These are phyloP conservation scores for Yamadazyma endophytica DNA, from an alignment of 805 yeast species.

Conservation along the genomic window DNA sequence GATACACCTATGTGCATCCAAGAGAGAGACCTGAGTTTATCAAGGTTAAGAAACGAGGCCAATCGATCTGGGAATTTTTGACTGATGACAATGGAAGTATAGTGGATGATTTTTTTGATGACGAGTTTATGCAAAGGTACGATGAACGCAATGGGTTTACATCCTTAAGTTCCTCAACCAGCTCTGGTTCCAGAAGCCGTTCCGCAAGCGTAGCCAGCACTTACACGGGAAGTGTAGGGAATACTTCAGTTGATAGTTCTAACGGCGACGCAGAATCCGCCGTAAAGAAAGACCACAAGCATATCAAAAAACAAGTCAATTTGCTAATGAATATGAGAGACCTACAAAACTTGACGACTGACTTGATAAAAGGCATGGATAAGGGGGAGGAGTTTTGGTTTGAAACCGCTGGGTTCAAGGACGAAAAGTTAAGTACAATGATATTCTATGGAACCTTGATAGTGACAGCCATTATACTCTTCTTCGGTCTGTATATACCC, in stretches of 20 bases:
- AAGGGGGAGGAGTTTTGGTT: conserved; percentile 50
- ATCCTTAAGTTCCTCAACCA: conserved; percentile 10
- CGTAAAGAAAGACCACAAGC: conserved; percentile 14
- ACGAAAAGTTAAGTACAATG: conserved; percentile 63
- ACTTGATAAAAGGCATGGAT: conserved; percentile 47
- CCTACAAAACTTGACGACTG: conserved; percentile 61
- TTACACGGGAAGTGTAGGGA: conserved; percentile 3
- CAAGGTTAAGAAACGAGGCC: conserved; percentile 48
- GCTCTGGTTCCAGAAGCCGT: conserved; percentile 14
- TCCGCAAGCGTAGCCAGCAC: conserved; percentile 4
- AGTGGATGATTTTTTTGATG: conserved; percentile 26
- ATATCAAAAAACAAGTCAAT: conserved; percentile 34
- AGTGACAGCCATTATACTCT: conserved; percentile 32
- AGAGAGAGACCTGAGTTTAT: conserved; percentile 41
- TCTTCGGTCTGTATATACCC: conserved; percentile 54
- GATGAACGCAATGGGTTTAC: conserved; percentile 7
- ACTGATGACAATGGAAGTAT: conserved; percentile 26
- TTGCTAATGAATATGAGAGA: conserved; percentile 64
- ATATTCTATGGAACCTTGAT: conserved; percentile 38
- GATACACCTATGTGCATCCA: conserved; percentile 68
- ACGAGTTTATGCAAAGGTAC: conserved; percentile 11
- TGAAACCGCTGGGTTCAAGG: conserved; percentile 66
- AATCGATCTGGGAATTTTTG: conserved; percentile 45
- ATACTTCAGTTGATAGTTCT: conserved; percentile 1
- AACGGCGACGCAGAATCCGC: conserved; percentile 7